Evolutionary conservation across 768 basidiomycete genomes (phyloP), one percentile per base, ranked within the genome.

Genomic region (Lactarius evosmus): DNA sequence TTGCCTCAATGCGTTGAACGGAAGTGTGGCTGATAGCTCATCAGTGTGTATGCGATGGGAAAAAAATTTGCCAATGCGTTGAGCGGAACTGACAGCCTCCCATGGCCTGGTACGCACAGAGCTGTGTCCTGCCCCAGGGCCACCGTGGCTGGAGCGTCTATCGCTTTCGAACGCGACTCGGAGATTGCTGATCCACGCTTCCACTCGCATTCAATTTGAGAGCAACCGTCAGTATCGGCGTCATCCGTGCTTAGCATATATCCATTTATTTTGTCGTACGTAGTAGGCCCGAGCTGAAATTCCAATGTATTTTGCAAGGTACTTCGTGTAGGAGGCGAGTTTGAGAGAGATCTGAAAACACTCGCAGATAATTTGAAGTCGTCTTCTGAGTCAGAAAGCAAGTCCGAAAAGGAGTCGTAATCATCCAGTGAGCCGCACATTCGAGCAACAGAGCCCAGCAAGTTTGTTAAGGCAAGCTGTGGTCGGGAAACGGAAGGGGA

Each of bases 1-100:
- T 44, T 27, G 54, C 64, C 27, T 65, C 64, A 4, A 65, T 65
- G 50, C 60, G 64, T 53, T 65, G 64, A 46, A 51, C 50, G 7
- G 64, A 33, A 22, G 29, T 4, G 33, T 34, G 7, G 1, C 64
- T 65, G 54, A 41, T 17, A 22, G 32, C 2, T 14, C 32, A 52
- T 41, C 14, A 46, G 12, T 29, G 46, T 19, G 34, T 51, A 51
- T 61, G 64, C 64, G 55, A 19, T 32, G 19, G 19, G 36, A 36
- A 50, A 41, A 33, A 36, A 50, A 41, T 27, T 34, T 14, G 19
- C 4, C 19, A 4, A 22, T 17, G 29, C 11, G 51, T 36, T 25
- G 38, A 41, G 29, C 25, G 29, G 36, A 5, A n/a, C 25, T 27
- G 12, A n/a, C 19, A 40, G 16, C 4, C 40, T 44, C 22, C 22